Evolutionary conservation across 208 protist species (phyloP).

Genomic region (Acanthamoeba divionensis): DNA sequence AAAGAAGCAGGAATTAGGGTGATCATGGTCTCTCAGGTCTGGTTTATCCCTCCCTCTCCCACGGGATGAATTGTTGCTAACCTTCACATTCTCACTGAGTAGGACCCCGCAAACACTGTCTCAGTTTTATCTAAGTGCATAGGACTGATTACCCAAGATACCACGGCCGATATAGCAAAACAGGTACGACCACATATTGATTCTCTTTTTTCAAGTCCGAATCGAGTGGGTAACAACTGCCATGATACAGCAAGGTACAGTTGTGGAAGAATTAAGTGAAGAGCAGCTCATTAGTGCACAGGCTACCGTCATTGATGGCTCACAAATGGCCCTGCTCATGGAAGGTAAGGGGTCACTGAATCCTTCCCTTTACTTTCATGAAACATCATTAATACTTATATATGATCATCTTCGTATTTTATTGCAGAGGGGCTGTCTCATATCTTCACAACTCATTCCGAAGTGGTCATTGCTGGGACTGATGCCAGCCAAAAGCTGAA

Average conservation of each 20-base stretch:
- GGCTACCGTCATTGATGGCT: conserved; percentile 1
- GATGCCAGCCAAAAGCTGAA: conserved; percentile 47
- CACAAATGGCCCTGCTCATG: conserved; percentile 6
- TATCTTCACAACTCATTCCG: neutral
- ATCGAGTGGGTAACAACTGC: no score
- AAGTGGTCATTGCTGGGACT: neutral
- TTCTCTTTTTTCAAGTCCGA: no score
- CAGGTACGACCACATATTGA: no score
- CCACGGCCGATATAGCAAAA: neutral
- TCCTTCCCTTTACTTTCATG: no score
- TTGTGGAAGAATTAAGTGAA: neutral
- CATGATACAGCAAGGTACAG: neutral
- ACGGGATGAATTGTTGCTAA: neutral
- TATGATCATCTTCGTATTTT: no score
- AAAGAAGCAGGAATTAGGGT: neutral
- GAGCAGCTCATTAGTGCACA: neutral
- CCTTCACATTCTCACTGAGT: no score
- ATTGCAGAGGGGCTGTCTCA: neutral
- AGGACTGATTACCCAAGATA: conserved; percentile 1
- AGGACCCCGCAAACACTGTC: neutral
- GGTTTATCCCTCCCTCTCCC: neutral
- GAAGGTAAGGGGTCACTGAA: no score
- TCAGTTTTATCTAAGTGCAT: neutral
- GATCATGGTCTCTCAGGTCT: conserved; percentile 40
- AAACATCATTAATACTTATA: no score